phyloP scores from a whole-genome alignment of 1,139 yeast species.

The Candida pseudoviswanathii region DNA sequence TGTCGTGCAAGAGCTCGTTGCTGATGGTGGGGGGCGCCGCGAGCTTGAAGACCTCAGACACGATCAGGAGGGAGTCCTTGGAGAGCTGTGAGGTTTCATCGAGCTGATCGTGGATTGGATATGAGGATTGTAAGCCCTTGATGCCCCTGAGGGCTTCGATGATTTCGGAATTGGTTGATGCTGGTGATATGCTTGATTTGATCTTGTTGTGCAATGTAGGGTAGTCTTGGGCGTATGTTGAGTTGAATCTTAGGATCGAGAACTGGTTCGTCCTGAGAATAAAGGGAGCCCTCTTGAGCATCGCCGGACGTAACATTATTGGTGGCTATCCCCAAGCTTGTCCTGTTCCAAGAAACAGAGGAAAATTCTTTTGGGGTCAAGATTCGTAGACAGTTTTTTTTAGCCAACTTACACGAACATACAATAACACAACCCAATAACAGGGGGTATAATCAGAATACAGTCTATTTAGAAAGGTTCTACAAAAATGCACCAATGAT shows the following conservation, averaged over 20 bases:
- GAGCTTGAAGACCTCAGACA: slow-evolving; percentile 23
- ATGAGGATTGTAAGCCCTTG: slow-evolving; percentile 20
- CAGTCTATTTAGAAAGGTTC: neutral
- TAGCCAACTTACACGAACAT: neutral
- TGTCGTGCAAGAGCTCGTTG: slow-evolving; percentile 25
- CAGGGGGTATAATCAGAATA: neutral
- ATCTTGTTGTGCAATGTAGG: slow-evolving; percentile 11
- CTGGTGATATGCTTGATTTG: slow-evolving; percentile 9
- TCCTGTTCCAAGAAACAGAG: too few relatives aligned
- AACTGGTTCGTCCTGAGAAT: neutral
- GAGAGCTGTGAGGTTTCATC: slow-evolving; percentile 19
- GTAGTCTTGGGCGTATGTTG: slow-evolving; percentile 17
- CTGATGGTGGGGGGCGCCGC: slow-evolving; percentile 21
- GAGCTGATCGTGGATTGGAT: slow-evolving; percentile 16
- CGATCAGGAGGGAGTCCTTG: slow-evolving; percentile 18
- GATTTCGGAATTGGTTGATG: slow-evolving; percentile 9
- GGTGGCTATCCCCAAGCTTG: neutral
- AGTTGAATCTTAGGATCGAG: neutral
- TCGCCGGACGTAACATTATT: slow-evolving; percentile 1
- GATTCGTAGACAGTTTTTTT: neutral
- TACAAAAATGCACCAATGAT: slow-evolving; percentile 7
- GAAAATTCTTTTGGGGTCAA: neutral
- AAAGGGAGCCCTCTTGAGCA: neutral
- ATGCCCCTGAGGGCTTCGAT: slow-evolving; percentile 25
- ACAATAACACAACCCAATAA: neutral